Evolutionary conservation across 139 green algal genomes (phyloP).

Genomic region (Desmodesmus armatus): DNA sequence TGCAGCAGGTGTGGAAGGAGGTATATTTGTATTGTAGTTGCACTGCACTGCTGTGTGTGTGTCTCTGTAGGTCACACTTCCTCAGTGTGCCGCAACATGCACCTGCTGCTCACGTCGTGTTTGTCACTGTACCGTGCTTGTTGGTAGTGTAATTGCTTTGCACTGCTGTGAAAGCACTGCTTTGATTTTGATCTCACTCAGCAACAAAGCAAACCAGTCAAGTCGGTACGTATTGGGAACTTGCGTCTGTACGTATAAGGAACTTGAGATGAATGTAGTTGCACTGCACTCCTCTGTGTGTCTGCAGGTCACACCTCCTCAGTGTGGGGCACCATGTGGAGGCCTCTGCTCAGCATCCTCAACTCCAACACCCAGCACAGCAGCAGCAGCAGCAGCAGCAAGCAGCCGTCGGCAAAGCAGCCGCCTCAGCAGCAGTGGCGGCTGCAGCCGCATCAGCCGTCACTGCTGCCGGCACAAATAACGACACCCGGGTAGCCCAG

Average conservation of each 20-base stretch:
- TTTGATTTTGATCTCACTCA: too few relatives aligned
- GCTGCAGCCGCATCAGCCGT: conserved; percentile 3
- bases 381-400: background rate
- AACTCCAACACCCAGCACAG: background rate
- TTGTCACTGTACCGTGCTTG: background rate
- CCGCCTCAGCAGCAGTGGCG: background rate
- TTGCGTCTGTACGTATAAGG: too few relatives aligned
- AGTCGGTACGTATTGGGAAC: too few relatives aligned
- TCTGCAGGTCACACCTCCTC: background rate
- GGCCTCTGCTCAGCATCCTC: too few relatives aligned
- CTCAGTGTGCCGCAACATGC: background rate
- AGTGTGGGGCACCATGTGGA: background rate
- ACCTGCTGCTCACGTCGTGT: background rate
- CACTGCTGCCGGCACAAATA: background rate
- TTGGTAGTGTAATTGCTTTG: background rate
- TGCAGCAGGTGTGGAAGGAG: too few relatives aligned
- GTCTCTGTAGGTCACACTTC: background rate
- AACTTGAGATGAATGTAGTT: too few relatives aligned
- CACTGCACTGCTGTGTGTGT: background rate
- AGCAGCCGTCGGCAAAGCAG: too few relatives aligned
- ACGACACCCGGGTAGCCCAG: background rate
- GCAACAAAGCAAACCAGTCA: too few relatives aligned
- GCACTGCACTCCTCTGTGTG: background rate
- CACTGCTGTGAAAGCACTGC: background rate
- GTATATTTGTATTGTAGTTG: too few relatives aligned